Base-by-base conservation (phyloP, 179 eudicot species). In the Spinacia oleracea region DNA sequence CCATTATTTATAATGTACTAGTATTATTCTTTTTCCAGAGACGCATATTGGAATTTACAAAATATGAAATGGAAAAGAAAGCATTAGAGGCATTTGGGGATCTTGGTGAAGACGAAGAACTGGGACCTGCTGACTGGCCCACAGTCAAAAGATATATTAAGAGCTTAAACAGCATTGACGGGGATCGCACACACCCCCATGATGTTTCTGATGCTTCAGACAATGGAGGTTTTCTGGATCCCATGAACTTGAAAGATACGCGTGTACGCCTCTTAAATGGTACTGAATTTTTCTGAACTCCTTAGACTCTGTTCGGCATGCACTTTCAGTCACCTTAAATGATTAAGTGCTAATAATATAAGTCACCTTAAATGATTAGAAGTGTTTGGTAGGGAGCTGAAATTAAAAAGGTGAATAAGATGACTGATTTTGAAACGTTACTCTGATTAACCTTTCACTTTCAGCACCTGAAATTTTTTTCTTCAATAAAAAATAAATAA, bases 101-200 rank as follows among this genome's bases (percentile, higher is more conserved):
- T 83, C 95, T 95, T 66, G 97, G 93, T 68, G 98, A 95, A 76
- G 98, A 95, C 80, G 98, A 93, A 80, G 98, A 95, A 82, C 84
- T 95, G 69, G 98, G 98, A 76, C 98, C 98, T 84, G 92, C 89
- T 80, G 98, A 95, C 73, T 95, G 98, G 98, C 88, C 88, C 64
- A 89, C 98, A 69, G 95, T 95, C 77, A 91, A 89, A 83, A 83
- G 86, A 84, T 88, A 93, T 81, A 95, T 95, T 58, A 84, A 85
- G 74, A 77, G 91, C 85, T 83, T 95, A 78, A 87, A 85, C 78
- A 90, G 84, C 71, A 60, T 88, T 73, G 95, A 88, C 60, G 97
- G 89, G 70, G 97, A 93, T 74, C 80, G 82, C n/a, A 77, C 77
- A 74, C 94, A 95, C 76, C 95, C 97, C 11, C 92, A 93, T 83